phyloP scores from a whole-genome alignment of 805 yeast genomes.

The Blastobotrys robertii region DNA sequence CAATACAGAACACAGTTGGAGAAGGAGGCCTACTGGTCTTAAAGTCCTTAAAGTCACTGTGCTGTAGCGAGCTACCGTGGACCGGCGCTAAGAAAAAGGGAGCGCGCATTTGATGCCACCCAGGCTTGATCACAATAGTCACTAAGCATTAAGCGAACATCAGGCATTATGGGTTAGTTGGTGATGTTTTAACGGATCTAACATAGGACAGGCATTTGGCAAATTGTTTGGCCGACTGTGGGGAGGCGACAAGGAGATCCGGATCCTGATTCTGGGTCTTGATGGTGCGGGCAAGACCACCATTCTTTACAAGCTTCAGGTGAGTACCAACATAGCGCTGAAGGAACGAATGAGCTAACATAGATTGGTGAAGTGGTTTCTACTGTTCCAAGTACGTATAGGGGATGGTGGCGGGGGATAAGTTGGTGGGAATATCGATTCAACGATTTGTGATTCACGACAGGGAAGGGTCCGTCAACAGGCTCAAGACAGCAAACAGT shows the following conservation, averaged over 20 bases:
- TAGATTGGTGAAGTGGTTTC: slow-evolving; percentile 69
- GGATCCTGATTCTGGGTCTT: slow-evolving; percentile 81
- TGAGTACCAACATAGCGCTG: slow-evolving; percentile 13
- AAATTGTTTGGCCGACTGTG: slow-evolving; percentile 77
- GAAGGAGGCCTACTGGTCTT: too few species aligned
- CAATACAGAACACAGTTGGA: too few species aligned
- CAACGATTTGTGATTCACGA: too few species aligned
- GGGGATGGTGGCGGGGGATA: neutral
- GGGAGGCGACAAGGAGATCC: slow-evolving; percentile 83
- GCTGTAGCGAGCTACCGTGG: neutral
- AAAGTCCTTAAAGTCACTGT: too few species aligned
- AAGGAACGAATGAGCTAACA: slow-evolving; percentile 9
- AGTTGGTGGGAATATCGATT: too few species aligned
- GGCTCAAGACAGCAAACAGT: too few species aligned
- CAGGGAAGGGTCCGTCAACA: too few species aligned
- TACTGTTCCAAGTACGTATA: slow-evolving; percentile 43
- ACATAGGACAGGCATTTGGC: slow-evolving; percentile 73
- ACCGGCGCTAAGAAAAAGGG: too few species aligned
- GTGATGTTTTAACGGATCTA: neutral
- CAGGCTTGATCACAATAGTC: too few species aligned
- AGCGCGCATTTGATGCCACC: too few species aligned
- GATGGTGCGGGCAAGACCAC: slow-evolving; percentile 99
- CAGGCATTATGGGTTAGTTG: too few species aligned
- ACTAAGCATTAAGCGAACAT: too few species aligned
- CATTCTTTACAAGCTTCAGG: slow-evolving; percentile 76